Evolutionary conservation across 2,329 filamentous ascomycete species (phyloP).

Genomic region (Tricladium varicosporioides): DNA sequence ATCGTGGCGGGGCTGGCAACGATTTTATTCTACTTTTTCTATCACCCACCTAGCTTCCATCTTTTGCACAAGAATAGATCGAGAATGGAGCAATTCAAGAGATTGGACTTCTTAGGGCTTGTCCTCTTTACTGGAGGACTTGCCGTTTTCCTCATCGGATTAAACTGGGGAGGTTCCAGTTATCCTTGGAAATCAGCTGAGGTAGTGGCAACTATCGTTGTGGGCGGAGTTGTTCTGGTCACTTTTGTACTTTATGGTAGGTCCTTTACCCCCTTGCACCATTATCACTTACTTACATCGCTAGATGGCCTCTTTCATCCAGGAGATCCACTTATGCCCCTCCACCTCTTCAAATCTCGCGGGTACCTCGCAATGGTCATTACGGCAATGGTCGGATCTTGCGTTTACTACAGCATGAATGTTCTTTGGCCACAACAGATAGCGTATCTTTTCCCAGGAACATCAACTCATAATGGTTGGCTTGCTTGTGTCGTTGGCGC

Average conservation of each 20-base stretch:
- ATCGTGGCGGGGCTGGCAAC: slow-evolving; percentile 30
- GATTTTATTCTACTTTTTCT: slow-evolving; percentile 35
- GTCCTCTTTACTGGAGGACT: slow-evolving; percentile 40
- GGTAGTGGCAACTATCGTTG: slow-evolving; percentile 5
- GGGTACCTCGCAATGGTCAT: slow-evolving; percentile 35
- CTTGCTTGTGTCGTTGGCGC: slow-evolving; percentile 13
- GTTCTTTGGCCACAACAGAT: slow-evolving; percentile 40
- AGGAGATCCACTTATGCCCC: slow-evolving; percentile 37
- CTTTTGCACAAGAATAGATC: slow-evolving; percentile 16
- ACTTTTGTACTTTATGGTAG: not conserved
- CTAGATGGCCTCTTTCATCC: slow-evolving; percentile 17
- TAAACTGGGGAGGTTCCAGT: slow-evolving; percentile 40
- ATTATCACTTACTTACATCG: not conserved
- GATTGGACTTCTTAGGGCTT: slow-evolving; percentile 32
- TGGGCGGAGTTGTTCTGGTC: slow-evolving; percentile 1
- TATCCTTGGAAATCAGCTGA: slow-evolving; percentile 41
- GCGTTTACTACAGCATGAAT: slow-evolving; percentile 39
- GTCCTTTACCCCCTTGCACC: not conserved
- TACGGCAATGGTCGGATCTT: slow-evolving; percentile 35
- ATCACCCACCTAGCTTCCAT: slow-evolving; percentile 35
- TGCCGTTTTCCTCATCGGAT: slow-evolving; percentile 43
- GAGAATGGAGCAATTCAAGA: slow-evolving; percentile 20
- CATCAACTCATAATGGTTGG: slow-evolving; percentile 10
- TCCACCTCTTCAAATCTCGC: slow-evolving; percentile 34
- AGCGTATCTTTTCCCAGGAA: slow-evolving; percentile 8